Evolutionary conservation across 306 rosid genomes (phyloP), one percentile per base, ranked within the genome.

Genomic region (Cicer bijugum): DNA sequence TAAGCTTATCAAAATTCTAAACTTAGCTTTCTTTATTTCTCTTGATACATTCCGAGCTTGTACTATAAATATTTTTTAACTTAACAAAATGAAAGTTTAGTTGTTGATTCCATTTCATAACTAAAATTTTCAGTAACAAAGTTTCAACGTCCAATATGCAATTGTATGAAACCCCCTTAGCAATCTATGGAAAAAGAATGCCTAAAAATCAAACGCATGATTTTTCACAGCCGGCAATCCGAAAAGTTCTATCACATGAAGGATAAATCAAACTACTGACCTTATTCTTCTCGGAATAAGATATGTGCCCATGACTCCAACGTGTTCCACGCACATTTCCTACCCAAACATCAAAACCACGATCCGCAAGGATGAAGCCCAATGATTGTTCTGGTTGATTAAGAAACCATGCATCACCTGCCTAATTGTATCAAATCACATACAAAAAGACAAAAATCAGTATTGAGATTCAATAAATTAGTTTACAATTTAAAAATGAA

Each of bases 241-340:
- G 35, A 3, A 28, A 17, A 56, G 74, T 6, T 75, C 12, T 3
- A 71, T 35, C n/a, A 55, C 71, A 71, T 5, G 57, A 67, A 62
- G 48, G 55, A 58, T 17, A 53, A 56, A 43, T 12, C 16, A 50
- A 78, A 43, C 19, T 9, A 55, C 42, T 6, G 37, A 89, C 98
- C 97, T 87, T 88, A 53, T 84, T 82, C 55, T 83, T 81, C 59
- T 78, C 82, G 8, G 85, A 84, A 47, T 89, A 73, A 81, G 88
- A 93, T 66, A 35, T 1, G 48, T 89, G 98, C 53, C 97, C 92
- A 53, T 86, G 85, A 78, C 98, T 94, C 96, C 98, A 91, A 9
- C 88, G 90, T 35, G 98, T 94, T 74, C 97, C 98, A 42, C 98
- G 96, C 74, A 84, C 96, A 69, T 88, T 94, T 80, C 96, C 98